Evolutionary conservation across 208 protist genomes (phyloP), one percentile per base, ranked within the genome.

Genomic region (Acanthamoeba triangularis): DNA sequence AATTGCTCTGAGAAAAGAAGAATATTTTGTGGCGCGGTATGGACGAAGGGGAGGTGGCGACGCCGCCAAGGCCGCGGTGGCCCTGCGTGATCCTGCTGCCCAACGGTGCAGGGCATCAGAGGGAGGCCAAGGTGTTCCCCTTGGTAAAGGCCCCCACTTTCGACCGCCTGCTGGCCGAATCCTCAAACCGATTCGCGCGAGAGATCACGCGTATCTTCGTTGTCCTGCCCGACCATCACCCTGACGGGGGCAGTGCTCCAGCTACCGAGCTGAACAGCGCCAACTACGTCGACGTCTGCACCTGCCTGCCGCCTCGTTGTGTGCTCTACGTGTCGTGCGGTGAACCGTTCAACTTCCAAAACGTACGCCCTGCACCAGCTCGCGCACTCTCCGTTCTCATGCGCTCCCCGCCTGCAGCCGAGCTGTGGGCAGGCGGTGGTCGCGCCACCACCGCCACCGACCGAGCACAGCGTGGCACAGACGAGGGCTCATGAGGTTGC

Each of bases 61-160:
- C 28, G 4, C 0, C 25, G 61, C 61, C 25, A 67, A 30, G 69
- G 35, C n/a, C n/a, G n/a, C 69, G 69, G 8, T n/a, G 11, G 25
- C 69, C 69, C 5, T 78, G 69, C 18, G 69, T 78, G 33, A 33
- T 78, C 11, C 69, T 78, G 8, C 7, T 78, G 35, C 69, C 69
- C 69, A 78, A 47, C 35, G 28, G 69, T 11, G n/a, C 2, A 11
- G 69, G 25, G 37, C 33, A 78, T 3, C 16, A 18, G 14, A 44
- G 13, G 35, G 69, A 78, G 69, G n/a, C 78, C 41, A 52, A 59
- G 78, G 47, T 87, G 78, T 87, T 87, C 30, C 78, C 78, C 25
- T 35, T 87, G 47, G 25, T 28, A 6, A 87, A 61, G 78, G 78
- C 78, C 28, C 78, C 44, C 23, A 61, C 78, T 5, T 56, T 87